phyloP scores from a whole-genome alignment of 306 rosid species.

The Ormosia emarginata region DNA sequence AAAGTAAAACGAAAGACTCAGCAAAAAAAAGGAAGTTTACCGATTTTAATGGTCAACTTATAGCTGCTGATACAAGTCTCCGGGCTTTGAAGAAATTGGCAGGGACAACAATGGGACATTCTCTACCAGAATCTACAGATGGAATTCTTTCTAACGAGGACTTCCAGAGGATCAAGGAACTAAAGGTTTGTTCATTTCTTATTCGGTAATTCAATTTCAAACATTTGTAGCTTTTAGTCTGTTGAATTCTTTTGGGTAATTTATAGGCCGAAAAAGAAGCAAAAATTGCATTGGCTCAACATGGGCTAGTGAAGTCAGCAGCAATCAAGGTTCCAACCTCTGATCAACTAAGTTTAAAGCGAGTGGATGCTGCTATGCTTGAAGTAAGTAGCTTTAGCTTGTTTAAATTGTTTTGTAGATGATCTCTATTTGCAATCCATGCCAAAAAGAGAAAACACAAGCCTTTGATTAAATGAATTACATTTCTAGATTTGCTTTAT shows the following conservation, averaged over 20 bases:
- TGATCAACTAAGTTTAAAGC: slow-evolving; percentile 60
- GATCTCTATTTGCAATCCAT: background rate
- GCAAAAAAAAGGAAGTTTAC: slow-evolving; percentile 61
- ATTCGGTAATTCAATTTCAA: slow-evolving; percentile 5
- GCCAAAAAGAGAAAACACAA: background rate
- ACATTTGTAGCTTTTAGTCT: background rate
- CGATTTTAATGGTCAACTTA: slow-evolving; percentile 54
- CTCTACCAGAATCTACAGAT: slow-evolving; percentile 39
- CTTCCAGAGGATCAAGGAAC: slow-evolving; percentile 69
- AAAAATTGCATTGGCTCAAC: slow-evolving; percentile 55
- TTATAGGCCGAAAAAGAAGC: slow-evolving; percentile 66
- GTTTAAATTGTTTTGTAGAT: slow-evolving; percentile 8
- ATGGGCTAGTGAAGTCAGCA: slow-evolving; percentile 50
- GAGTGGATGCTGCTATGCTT: slow-evolving; percentile 72
- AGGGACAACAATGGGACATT: slow-evolving; percentile 18
- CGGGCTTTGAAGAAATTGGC: slow-evolving; percentile 76
- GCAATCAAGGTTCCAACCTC: slow-evolving; percentile 50
- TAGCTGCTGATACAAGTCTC: slow-evolving; percentile 76
- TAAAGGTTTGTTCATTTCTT: slow-evolving; percentile 47
- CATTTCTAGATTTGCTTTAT: background rate
- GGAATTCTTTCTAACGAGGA: slow-evolving; percentile 92
- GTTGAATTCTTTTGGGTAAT: slow-evolving; percentile 18
- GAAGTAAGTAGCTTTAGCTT: slow-evolving; percentile 55
- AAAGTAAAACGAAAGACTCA: slow-evolving; percentile 35
- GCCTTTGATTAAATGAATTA: slow-evolving; percentile 3